These are phyloP conservation scores for Camellia sinensis DNA, from an alignment of 148 eudicot species.

Conservation along the genomic window DNA sequence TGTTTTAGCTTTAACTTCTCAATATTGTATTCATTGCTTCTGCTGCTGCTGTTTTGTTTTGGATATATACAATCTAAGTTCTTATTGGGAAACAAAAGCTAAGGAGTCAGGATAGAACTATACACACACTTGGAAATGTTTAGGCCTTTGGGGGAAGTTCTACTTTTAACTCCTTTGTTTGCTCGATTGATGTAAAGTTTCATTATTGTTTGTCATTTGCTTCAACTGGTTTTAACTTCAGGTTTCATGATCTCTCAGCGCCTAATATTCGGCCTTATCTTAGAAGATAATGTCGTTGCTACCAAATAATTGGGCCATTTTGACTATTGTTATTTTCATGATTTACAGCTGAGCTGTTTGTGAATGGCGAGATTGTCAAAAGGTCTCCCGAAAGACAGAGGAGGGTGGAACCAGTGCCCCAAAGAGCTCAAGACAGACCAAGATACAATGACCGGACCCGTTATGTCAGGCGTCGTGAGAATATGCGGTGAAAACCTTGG, in stretches of 20 bases:
- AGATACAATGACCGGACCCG: slow-evolving; percentile 89
- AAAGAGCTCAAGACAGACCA: slow-evolving; percentile 83
- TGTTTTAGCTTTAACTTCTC: no score
- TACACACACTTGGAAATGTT: no score
- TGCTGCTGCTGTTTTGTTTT: no score
- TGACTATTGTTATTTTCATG: neutral
- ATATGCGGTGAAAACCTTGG: slow-evolving; percentile 35
- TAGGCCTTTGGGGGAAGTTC: no score
- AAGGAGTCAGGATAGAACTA: no score
- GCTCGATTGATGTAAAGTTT: no score
- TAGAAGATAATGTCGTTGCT: neutral
- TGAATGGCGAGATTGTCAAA: slow-evolving; percentile 93
- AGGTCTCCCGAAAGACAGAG: slow-evolving; percentile 92
- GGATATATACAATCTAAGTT: no score
- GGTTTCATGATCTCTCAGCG: neutral
- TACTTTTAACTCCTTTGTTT: no score
- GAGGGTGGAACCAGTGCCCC: slow-evolving; percentile 94
- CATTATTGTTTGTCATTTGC: no score
- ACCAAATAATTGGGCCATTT: neutral
- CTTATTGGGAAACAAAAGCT: neutral
- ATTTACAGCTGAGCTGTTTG: slow-evolving; percentile 77
- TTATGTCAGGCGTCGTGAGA: slow-evolving; percentile 76
- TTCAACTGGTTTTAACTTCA: no score
- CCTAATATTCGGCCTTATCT: neutral
- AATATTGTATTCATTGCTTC: no score